These are phyloP conservation scores for Hevea brasiliensis DNA, from an alignment of 345 rosid genomes.

Conservation along the genomic window DNA sequence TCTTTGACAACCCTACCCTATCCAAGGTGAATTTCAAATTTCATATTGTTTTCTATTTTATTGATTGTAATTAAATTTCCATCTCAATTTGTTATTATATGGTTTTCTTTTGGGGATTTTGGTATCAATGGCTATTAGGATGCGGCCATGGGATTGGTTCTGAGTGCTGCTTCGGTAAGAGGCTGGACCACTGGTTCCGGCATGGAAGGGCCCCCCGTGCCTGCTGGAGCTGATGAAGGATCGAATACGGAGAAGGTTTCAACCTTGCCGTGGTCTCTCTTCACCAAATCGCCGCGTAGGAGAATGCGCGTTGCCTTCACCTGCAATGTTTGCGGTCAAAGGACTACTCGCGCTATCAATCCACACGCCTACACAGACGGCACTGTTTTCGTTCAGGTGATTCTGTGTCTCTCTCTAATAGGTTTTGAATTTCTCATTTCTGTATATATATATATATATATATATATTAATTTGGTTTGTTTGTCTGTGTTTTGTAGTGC, in stretches of 20 bases:
- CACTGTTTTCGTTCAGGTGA: slow-evolving; percentile 90
- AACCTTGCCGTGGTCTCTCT: slow-evolving; percentile 87
- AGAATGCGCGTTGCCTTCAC: slow-evolving; percentile 95
- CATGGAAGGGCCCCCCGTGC: slow-evolving; percentile 84
- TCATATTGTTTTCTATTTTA: neutral
- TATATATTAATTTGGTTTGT: neutral
- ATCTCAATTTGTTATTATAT: slow-evolving; percentile 5
- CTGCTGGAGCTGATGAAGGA: slow-evolving; percentile 52
- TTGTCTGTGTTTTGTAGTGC: slow-evolving; percentile 46
- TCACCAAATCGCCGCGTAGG: slow-evolving; percentile 88
- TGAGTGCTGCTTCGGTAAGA: slow-evolving; percentile 74
- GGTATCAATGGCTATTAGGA: slow-evolving; percentile 40
- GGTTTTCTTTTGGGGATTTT: slow-evolving; percentile 1
- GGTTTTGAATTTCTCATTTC: neutral
- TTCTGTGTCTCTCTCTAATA: neutral
- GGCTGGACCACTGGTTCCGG: slow-evolving; percentile 97
- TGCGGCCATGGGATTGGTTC: slow-evolving; percentile 83
- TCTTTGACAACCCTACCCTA: slow-evolving; percentile 49
- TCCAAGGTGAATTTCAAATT: slow-evolving; percentile 45
- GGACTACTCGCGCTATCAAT: slow-evolving; percentile 91
- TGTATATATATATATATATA: no score
- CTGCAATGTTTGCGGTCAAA: slow-evolving; percentile 83
- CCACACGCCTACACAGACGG: slow-evolving; percentile 92
- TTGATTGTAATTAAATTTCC: neutral
- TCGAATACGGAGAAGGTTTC: slow-evolving; percentile 53